Conservation (phyloP, 148 eudicot genomes). For the Rhododendron williamsianum region DNA sequence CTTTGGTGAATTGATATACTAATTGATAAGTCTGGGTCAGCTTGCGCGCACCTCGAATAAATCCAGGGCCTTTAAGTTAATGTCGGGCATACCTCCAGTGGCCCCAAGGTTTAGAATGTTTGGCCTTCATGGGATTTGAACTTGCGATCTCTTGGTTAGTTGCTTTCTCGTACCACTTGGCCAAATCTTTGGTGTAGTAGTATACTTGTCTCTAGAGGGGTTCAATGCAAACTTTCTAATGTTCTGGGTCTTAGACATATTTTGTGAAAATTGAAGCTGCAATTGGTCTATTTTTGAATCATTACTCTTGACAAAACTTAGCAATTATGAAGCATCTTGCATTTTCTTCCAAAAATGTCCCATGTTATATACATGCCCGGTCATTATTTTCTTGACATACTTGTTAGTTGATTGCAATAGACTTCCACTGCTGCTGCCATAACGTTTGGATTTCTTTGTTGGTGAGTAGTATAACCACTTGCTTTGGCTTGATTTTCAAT, state of each 20-base stretch:
- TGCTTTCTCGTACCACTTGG: too few relatives aligned
- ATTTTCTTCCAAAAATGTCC: not conserved
- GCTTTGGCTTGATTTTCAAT: not conserved
- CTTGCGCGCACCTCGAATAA: too few relatives aligned
- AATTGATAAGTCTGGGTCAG: not conserved
- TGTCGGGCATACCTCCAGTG: too few relatives aligned
- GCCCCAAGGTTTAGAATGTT: too few relatives aligned
- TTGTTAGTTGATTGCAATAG: too few relatives aligned
- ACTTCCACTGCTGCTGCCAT: too few relatives aligned
- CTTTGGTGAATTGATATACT: not conserved
- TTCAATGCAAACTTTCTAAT: not conserved
- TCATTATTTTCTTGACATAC: too few relatives aligned
- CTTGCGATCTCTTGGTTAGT: too few relatives aligned
- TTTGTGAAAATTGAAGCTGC: not conserved
- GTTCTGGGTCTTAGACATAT: not conserved
- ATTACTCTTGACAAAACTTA: not conserved
- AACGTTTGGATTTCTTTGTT: not conserved
- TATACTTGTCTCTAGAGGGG: not conserved
- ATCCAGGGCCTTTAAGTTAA: too few relatives aligned
- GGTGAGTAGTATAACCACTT: not conserved
- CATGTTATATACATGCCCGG: too few relatives aligned
- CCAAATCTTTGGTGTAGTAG: too few relatives aligned
- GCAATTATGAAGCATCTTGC: not conserved
- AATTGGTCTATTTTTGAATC: not conserved
- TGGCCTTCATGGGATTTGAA: too few relatives aligned